phyloP scores from a whole-genome alignment of 1,284 basidiomycete species.

The Macrocybe sp. region DNA sequence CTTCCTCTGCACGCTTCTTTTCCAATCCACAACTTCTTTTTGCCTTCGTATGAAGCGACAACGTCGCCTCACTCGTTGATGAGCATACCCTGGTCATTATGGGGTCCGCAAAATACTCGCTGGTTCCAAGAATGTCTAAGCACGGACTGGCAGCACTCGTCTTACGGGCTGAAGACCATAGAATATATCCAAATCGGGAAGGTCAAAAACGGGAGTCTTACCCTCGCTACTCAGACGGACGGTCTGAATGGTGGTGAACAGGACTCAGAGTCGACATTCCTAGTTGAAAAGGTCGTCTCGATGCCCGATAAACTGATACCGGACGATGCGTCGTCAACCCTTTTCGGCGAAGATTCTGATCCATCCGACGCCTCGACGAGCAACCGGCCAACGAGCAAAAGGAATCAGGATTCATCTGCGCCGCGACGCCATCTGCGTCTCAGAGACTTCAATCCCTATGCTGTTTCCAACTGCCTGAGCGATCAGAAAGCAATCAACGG shows the following conservation, averaged over 20 bases:
- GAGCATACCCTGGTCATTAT: constrained; percentile 35
- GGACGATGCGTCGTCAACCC: not conserved
- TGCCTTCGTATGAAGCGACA: constrained; percentile 5
- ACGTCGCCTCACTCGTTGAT: not conserved
- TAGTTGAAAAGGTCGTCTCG: not conserved
- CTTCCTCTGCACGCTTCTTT: constrained; percentile 2
- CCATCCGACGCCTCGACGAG: not conserved
- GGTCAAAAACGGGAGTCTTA: not conserved
- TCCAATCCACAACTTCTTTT: constrained; percentile 15
- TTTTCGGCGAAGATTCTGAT: not conserved
- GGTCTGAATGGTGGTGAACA: not conserved
- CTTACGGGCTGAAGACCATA: constrained; percentile 44
- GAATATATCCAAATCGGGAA: constrained; percentile 23
- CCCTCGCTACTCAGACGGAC: not conserved
- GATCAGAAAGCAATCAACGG: constrained; percentile 8
- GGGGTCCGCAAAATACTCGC: constrained; percentile 45
- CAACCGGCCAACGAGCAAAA: not conserved
- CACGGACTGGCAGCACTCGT: constrained; percentile 49
- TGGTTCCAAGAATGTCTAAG: constrained; percentile 44
- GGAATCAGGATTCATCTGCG: constrained; percentile 7
- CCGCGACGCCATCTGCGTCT: constrained; percentile 33
- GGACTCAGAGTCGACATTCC: not conserved
- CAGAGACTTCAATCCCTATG: constrained; percentile 45
- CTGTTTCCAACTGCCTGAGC: constrained; percentile 20
- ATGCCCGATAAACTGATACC: not conserved